These are phyloP conservation scores for Pythium chondricola DNA, from an alignment of 352 stramenopile species.

Conservation along the genomic window DNA sequence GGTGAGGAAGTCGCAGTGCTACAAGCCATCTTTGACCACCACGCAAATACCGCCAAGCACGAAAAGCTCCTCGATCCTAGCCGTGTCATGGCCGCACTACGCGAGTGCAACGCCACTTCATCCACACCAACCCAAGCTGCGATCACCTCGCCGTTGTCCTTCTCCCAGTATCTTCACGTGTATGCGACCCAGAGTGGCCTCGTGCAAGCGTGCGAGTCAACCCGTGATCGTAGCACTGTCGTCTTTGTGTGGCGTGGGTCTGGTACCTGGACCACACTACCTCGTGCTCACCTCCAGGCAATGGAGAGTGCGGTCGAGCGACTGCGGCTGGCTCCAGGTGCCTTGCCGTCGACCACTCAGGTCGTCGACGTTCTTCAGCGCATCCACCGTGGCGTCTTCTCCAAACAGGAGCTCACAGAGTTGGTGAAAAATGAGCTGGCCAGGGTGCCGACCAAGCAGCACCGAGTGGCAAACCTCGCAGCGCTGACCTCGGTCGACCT, in stretches of 20 bases:
- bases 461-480: background rate
- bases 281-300: background rate
- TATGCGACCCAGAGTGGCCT: slow-evolving; percentile 9
- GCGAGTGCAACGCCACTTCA: slow-evolving; percentile 1
- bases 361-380: slow-evolving; percentile 1
- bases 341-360: background rate
- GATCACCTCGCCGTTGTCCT: slow-evolving; percentile 10
- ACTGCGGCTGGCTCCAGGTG: background rate
- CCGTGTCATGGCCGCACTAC: background rate
- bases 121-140: no score
- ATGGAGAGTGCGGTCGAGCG: background rate
- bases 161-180: slow-evolving; percentile 8
- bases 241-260: slow-evolving; percentile 1
- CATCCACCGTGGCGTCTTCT: slow-evolving; percentile 5
- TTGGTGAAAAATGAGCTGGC: background rate
- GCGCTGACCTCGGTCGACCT: background rate
- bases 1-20: slow-evolving; percentile 2
- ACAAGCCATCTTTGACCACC: slow-evolving; percentile 7
- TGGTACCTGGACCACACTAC: background rate
- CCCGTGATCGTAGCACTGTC: no score
- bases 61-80: background rate
- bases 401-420: background rate
- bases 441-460: background rate
- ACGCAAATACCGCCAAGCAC: background rate
- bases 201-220: no score